Base-by-base conservation (phyloP, 2,329 filamentous ascomycete species). In the Fusarium sulawesiense region DNA sequence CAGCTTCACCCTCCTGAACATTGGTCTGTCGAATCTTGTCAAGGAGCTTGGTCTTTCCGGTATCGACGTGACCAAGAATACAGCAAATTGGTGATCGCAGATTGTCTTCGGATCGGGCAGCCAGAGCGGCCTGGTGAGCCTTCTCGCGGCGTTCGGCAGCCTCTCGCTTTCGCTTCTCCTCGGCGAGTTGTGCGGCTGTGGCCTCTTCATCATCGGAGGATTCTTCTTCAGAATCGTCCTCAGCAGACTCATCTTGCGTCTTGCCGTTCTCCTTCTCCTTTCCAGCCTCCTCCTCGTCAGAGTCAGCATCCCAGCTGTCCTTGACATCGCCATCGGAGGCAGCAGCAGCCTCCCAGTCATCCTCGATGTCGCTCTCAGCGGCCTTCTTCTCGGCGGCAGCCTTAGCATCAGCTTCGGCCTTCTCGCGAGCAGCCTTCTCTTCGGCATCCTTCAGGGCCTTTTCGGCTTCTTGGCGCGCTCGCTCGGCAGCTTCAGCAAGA, bases 51-150 rank as follows among this genome's bases (percentile, higher is more conserved):
- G 96, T 99, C 86, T 99, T 99, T 80, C 96, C 96, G 47, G 97
- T 99, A 90, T 99, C 96, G 88, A 99, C 96, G 89, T 99, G 96
- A 77, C 96, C 96, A 71, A 99, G 89, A 88, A 99, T 99, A 91
- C 95, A 98, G 87, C 96, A 98, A 82, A 99, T 99, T 56, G 96
- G 96, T 42, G 96, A 98, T 62, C 96, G 93, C 60, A 99, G 88
- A 81, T 99, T 91, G 79, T 99, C 94, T 82, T 93, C 94, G 23
- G 95, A 98, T 66, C 94, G 89, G 50, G 95, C 94, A 46, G 93
- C 94, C 78, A 98, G 82, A 20, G 96, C 96, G 68, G 94, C 95
- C 81, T 98, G 93, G 79, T 97, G 93, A 62, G 94, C 92, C 82
- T 93, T 93, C 82, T 94, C 92, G 76, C 95, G 89, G 77, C 95